A percentile compares a stretch with the other conserved stretches of the same genome.
phyloP scores from a whole-genome alignment of 2,329 filamentous ascomycete genomes.

The Sarocladium oryzae region DNA sequence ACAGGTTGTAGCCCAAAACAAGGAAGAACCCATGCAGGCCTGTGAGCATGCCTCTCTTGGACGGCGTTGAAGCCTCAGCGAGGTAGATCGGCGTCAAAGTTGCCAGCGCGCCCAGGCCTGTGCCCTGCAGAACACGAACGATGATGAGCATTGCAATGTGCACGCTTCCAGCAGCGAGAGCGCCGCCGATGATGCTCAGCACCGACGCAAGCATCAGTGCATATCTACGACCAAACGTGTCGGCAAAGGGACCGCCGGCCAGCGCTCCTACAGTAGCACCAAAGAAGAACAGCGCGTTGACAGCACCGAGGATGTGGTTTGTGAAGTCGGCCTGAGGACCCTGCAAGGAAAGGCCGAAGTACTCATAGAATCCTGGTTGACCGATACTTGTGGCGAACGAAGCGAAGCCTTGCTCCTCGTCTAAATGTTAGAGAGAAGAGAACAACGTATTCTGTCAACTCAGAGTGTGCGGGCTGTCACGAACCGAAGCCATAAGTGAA shows the following conservation, averaged over 20 bases:
- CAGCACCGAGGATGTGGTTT: constrained; percentile 39
- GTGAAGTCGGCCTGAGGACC: constrained; percentile 36
- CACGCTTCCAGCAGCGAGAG: constrained; percentile 36
- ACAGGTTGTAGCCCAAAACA: constrained; percentile 37
- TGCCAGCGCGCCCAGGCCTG: constrained; percentile 33
- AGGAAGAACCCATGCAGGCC: constrained; percentile 41
- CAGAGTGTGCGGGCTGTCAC: too few species aligned
- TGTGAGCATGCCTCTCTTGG: constrained; percentile 41
- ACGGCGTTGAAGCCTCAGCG: constrained; percentile 25
- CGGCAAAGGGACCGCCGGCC: constrained; percentile 42
- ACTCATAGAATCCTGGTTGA: constrained; percentile 45
- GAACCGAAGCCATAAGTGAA: constrained; percentile 5
- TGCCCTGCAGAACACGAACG: constrained; percentile 38
- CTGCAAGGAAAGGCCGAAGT: constrained; percentile 37
- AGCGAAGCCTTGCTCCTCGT: constrained; percentile 6
- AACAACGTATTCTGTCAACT: not conserved
- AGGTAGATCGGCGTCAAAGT: constrained; percentile 29
- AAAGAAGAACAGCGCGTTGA: constrained; percentile 42
- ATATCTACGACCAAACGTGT: constrained; percentile 33
- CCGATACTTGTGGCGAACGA: constrained; percentile 41
- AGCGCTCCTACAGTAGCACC: constrained; percentile 40
- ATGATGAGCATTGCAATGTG: constrained; percentile 31
- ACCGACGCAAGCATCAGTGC: constrained; percentile 40
- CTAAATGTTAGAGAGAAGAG: too few species aligned
- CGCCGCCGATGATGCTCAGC: constrained; percentile 37